Percentiles rank a stretch among this genome's conserved stretches.
phyloP scores from a whole-genome alignment of 2,329 filamentous ascomycete genomes.

The Ophiostoma sp. region DNA sequence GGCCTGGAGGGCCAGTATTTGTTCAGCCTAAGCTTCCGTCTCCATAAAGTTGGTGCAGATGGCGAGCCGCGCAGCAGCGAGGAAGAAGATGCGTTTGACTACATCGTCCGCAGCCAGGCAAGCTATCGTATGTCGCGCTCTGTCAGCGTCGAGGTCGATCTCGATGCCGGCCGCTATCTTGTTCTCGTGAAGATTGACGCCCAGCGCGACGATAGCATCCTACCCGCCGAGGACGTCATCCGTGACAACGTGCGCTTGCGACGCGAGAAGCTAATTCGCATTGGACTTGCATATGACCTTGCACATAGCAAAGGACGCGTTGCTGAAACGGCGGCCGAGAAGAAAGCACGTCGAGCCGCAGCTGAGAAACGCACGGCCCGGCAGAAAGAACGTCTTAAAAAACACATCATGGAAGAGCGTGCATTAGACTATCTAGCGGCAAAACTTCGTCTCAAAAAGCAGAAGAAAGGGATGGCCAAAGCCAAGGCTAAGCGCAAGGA shows the following conservation, averaged over 20 bases:
- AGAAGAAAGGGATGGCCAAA: slow-evolving; percentile 33
- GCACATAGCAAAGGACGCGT: slow-evolving; percentile 61
- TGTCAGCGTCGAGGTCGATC: slow-evolving; percentile 59
- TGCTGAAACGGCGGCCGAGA: slow-evolving; percentile 50
- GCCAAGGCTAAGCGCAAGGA: slow-evolving; percentile 25
- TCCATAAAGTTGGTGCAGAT: slow-evolving; percentile 36
- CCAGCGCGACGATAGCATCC: slow-evolving; percentile 44
- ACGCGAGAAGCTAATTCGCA: slow-evolving; percentile 60
- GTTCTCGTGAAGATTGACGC: slow-evolving; percentile 59
- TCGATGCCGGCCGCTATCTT: slow-evolving; percentile 57
- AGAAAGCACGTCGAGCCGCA: slow-evolving; percentile 49
- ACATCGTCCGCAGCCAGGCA: slow-evolving; percentile 59
- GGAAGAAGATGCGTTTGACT: slow-evolving; percentile 49
- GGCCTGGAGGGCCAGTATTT: slow-evolving; percentile 61
- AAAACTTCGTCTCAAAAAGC: slow-evolving; percentile 40
- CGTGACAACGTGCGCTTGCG: slow-evolving; percentile 51
- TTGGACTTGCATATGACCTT: slow-evolving; percentile 60
- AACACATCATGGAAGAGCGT: slow-evolving; percentile 43
- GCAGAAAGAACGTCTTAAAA: slow-evolving; percentile 48
- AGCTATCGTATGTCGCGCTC: slow-evolving; percentile 61
- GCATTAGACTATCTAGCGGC: slow-evolving; percentile 44
- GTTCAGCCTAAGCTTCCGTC: slow-evolving; percentile 44
- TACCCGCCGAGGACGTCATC: slow-evolving; percentile 58
- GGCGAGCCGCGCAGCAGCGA: slow-evolving; percentile 39
- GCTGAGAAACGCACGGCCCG: slow-evolving; percentile 48